These are phyloP conservation scores for Colletotrichum scovillei DNA, from an alignment of 2,329 filamentous ascomycete genomes.

Conservation along the genomic window DNA sequence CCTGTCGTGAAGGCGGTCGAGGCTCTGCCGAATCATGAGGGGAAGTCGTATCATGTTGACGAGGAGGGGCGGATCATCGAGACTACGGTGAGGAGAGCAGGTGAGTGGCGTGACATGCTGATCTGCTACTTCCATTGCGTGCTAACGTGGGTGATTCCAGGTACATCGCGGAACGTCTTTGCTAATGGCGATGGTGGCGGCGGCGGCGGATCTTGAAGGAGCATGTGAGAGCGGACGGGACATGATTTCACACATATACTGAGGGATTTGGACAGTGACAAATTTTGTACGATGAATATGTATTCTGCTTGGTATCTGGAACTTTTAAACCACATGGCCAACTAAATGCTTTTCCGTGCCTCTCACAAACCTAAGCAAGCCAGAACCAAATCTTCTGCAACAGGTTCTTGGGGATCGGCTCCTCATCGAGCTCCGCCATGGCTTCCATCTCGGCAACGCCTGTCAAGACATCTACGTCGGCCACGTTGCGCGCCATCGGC, in stretches of 20 bases:
- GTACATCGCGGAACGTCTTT: constrained; percentile 3
- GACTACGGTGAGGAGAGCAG: constrained; percentile 28
- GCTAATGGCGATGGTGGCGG: background rate
- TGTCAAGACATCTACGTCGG: constrained; percentile 66
- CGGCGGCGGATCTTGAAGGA: background rate
- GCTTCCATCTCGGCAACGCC: constrained; percentile 74
- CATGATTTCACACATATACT: background rate
- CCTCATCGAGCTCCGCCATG: constrained; percentile 59
- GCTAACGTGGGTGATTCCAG: background rate
- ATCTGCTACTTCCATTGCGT: background rate
- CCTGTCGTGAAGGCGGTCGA: constrained; percentile 31
- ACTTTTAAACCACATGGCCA: background rate
- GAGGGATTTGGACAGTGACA: background rate
- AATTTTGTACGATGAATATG: background rate
- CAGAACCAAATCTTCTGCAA: constrained; percentile 67
- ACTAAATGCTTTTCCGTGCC: background rate
- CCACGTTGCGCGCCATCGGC: constrained; percentile 51
- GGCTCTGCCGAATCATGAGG: constrained; percentile 25
- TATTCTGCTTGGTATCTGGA: background rate
- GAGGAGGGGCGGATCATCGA: constrained; percentile 31
- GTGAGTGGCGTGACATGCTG: background rate
- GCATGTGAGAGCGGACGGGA: background rate
- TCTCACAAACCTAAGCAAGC: constrained; percentile 53
- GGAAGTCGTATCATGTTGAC: constrained; percentile 35
- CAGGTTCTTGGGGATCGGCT: constrained; percentile 61